Percentiles rank a stretch among this genome's conserved stretches.
Evolutionary conservation across 1,284 basidiomycete species (phyloP).

Genomic region (Sanghuangporus baumii): DNA sequence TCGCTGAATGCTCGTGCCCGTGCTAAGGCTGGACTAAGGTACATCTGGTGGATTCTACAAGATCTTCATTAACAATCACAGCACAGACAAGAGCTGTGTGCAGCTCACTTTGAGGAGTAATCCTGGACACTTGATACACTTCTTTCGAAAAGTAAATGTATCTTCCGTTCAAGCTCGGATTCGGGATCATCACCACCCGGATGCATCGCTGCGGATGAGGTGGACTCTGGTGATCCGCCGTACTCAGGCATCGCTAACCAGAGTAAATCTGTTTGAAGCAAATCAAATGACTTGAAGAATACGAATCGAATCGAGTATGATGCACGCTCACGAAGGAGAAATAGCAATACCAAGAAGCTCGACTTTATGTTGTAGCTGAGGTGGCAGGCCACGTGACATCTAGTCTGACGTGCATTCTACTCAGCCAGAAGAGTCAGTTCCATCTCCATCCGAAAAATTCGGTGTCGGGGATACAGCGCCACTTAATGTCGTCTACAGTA

Average conservation of each 20-base stretch:
- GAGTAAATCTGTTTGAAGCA: background rate
- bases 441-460: no score
- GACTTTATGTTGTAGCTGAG: no score
- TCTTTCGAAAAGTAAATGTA: background rate
- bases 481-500: no score
- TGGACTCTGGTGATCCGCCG: background rate
- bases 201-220: background rate
- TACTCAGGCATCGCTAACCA: background rate
- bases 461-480: no score
- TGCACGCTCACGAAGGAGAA: no score
- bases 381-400: no score
- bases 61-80: background rate
- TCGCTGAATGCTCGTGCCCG: background rate
- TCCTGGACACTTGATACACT: background rate
- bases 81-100: background rate
- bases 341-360: no score
- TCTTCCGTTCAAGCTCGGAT: background rate
- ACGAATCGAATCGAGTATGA: no score
- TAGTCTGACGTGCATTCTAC: no score
- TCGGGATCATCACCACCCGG: background rate
- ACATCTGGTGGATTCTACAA: background rate
- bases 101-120: background rate
- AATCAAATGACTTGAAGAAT: no score
- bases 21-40: background rate
- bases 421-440: no score